phyloP scores from a whole-genome alignment of 371 early-diverging fungal species.

The Mycotypha africana region DNA sequence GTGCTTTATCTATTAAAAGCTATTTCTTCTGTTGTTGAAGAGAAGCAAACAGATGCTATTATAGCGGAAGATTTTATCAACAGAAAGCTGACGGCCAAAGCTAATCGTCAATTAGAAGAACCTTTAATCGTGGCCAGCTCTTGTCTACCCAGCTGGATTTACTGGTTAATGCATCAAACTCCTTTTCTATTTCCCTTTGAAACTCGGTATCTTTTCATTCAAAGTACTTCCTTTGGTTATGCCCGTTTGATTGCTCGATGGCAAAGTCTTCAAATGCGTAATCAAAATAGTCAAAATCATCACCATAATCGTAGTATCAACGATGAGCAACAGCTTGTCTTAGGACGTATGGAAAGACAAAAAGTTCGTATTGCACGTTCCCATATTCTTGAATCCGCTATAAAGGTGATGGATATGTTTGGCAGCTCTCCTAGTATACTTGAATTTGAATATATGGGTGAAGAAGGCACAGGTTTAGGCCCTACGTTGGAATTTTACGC shows the following conservation, averaged over 20 bases:
- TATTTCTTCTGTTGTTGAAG: constrained; percentile 14
- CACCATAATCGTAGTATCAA: constrained; percentile 23
- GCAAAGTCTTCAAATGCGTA: constrained; percentile 49
- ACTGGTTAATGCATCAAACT: constrained; percentile 55
- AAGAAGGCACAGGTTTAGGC: constrained; percentile 92
- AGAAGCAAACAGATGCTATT: constrained; percentile 16
- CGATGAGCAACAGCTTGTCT: constrained; percentile 33
- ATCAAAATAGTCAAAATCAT: constrained; percentile 22
- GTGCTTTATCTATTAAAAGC: constrained; percentile 53
- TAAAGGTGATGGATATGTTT: constrained; percentile 76
- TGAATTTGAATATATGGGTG: constrained; percentile 89
- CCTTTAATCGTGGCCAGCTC: constrained; percentile 81
- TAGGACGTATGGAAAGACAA: constrained; percentile 73
- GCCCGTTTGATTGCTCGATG: constrained; percentile 66
- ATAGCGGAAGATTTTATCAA: constrained; percentile 63
- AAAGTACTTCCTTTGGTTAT: constrained; percentile 83
- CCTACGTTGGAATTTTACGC: constrained; percentile 94
- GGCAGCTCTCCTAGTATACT: constrained; percentile 64
- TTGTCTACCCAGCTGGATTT: constrained; percentile 78
- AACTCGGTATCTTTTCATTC: constrained; percentile 70
- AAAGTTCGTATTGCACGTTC: constrained; percentile 80
- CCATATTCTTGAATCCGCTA: constrained; percentile 74
- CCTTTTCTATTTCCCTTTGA: constrained; percentile 86
- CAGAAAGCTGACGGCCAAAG: constrained; percentile 76
- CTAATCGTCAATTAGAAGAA: constrained; percentile 82